These are phyloP conservation scores for Adenanthera pavonina DNA, from an alignment of 306 rosid species.

Conservation along the genomic window DNA sequence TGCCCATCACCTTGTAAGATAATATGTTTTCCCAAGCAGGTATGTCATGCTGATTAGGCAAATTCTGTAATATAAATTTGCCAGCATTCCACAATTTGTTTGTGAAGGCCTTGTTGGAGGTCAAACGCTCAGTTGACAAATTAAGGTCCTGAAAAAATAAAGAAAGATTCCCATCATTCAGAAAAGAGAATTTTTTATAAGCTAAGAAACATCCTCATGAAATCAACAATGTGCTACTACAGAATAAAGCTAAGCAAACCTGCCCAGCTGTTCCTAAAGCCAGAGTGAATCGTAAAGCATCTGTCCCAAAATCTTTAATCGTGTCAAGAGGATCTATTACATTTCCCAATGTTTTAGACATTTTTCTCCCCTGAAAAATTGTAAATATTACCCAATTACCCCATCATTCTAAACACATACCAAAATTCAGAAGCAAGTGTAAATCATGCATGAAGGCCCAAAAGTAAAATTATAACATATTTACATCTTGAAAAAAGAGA, in stretches of 20 bases:
- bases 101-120: constrained; percentile 92
- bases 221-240: constrained; percentile 1
- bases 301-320: constrained; percentile 89
- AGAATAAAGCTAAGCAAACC: constrained; percentile 56
- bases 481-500: not conserved
- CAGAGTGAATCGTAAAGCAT: constrained; percentile 92
- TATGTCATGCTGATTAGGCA: constrained; percentile 67
- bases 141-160: constrained; percentile 77
- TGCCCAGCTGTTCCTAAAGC: constrained; percentile 99
- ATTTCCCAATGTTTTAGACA: constrained; percentile 94
- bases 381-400: constrained; percentile 5
- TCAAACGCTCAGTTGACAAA: constrained; percentile 84
- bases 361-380: constrained; percentile 85
- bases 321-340: constrained; percentile 92
- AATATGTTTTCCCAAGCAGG: constrained; percentile 68
- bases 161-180: constrained; percentile 21
- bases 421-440: constrained; percentile 18
- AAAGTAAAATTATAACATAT: not conserved
- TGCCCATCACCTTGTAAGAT: constrained; percentile 60
- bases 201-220: constrained; percentile 15
- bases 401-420: constrained; percentile 23
- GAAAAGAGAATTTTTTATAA: not conserved
- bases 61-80: constrained; percentile 84
- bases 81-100: constrained; percentile 99
- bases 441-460: not conserved